A percentile compares a stretch with the other conserved stretches of the same genome.
phyloP scores from a whole-genome alignment of 768 basidiomycete species.

The Fomitopsis pulvina region DNA sequence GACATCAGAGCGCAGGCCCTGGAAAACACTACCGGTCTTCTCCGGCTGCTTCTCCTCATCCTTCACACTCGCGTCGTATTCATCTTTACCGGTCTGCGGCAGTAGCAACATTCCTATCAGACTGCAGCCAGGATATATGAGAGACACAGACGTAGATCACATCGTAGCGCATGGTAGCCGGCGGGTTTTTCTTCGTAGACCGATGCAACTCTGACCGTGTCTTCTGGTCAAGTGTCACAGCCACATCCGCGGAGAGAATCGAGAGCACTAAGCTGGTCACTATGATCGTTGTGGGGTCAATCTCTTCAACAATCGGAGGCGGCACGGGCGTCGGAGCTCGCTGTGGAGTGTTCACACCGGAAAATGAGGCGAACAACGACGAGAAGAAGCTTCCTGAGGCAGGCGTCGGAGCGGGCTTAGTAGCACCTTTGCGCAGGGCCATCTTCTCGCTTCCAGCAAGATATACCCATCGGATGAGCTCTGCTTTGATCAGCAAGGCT shows the following conservation, averaged over 20 bases:
- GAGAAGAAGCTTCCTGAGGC: slow-evolving; percentile 31
- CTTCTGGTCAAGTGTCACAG: slow-evolving; percentile 59
- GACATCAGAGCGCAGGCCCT: slow-evolving; percentile 80
- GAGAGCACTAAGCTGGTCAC: slow-evolving; percentile 54
- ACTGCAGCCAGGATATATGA: too few relatives aligned
- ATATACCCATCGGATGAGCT: slow-evolving; percentile 78
- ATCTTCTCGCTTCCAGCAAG: slow-evolving; percentile 57
- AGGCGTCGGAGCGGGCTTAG: slow-evolving; percentile 9
- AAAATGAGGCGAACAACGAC: slow-evolving; percentile 31
- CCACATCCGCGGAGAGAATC: slow-evolving; percentile 61
- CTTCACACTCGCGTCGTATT: slow-evolving; percentile 65
- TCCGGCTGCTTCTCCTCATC: slow-evolving; percentile 57
- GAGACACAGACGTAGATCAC: slow-evolving; percentile 71
- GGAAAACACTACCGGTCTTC: slow-evolving; percentile 75
- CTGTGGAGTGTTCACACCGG: slow-evolving; percentile 24
- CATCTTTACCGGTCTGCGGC: slow-evolving; percentile 69
- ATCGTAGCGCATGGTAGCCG: slow-evolving; percentile 64
- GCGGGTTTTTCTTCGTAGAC: slow-evolving; percentile 94
- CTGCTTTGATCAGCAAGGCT: slow-evolving; percentile 76
- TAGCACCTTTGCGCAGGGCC: slow-evolving; percentile 28
- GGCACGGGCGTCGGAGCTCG: slow-evolving; percentile 26
- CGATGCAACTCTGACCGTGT: slow-evolving; percentile 69
- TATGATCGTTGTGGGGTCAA: slow-evolving; percentile 24
- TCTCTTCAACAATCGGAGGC: slow-evolving; percentile 26
- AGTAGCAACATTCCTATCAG: too few relatives aligned